These are phyloP conservation scores for Parachaetomium inaequale DNA, from an alignment of 495 filamentous ascomycete genomes.

Conservation along the genomic window DNA sequence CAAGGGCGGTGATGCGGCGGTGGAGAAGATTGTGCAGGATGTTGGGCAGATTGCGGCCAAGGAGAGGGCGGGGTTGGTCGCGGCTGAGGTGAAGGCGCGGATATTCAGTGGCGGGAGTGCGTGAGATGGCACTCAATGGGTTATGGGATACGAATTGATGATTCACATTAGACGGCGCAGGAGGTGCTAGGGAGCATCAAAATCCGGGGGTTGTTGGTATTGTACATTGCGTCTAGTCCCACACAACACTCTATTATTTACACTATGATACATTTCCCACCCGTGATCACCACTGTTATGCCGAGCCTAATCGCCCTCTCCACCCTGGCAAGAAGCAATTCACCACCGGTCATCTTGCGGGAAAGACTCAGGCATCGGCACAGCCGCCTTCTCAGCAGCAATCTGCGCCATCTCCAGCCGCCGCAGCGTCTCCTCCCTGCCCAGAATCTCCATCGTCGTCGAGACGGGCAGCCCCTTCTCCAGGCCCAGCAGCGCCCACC, in stretches of 20 bases:
- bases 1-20: conserved; percentile 50
- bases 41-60: conserved; percentile 79
- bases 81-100: conserved; percentile 76
- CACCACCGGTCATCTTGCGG: too few relatives aligned
- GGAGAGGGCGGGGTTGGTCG: conserved; percentile 80
- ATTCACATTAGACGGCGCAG: conserved; percentile 11
- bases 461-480: conserved; percentile 57
- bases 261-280: neutral
- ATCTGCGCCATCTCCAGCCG: conserved; percentile 42
- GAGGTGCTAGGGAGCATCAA: conserved; percentile 1
- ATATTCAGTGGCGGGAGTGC: conserved; percentile 53
- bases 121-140: neutral
- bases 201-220: conserved; percentile 3
- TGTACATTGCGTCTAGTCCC: conserved; percentile 7
- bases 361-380: neutral
- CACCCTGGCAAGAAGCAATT: too few relatives aligned
- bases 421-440: conserved; percentile 54
- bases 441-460: conserved; percentile 59
- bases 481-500: conserved; percentile 62
- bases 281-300: neutral
- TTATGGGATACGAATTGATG: conserved; percentile 10
- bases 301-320: neutral
- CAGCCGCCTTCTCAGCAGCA: neutral
- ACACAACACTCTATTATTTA: neutral
- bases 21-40: conserved; percentile 77